A percentile compares a stretch with the other conserved stretches of the same genome.
Evolutionary conservation across 441 rosid species (phyloP).

Genomic region (Croton setiger): DNA sequence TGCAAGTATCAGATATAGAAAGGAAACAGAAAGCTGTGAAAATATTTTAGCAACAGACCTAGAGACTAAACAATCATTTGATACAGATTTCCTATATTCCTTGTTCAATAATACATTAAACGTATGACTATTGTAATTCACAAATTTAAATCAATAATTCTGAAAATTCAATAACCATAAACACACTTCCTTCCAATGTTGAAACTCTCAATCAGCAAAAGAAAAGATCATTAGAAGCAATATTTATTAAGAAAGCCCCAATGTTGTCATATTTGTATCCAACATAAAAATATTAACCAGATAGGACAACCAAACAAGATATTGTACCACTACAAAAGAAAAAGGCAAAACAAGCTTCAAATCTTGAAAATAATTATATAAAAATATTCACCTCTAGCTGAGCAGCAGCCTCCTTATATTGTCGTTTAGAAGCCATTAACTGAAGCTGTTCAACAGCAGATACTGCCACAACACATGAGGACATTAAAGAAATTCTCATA

Average conservation of each 20-base stretch:
- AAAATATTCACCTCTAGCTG: slow-evolving; percentile 79
- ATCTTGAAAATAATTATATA: slow-evolving; percentile 1
- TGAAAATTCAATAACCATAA: background rate
- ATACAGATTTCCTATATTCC: background rate
- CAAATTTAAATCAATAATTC: background rate
- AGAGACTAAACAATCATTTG: background rate
- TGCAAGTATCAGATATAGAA: slow-evolving; percentile 1
- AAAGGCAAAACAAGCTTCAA: slow-evolving; percentile 6
- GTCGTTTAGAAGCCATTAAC: slow-evolving; percentile 97
- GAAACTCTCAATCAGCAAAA: background rate
- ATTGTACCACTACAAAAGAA: slow-evolving; percentile 5
- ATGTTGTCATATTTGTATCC: background rate
- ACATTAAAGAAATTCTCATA: slow-evolving; percentile 13
- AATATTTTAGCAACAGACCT: background rate
- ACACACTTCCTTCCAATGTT: background rate
- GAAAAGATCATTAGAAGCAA: background rate
- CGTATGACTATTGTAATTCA: background rate
- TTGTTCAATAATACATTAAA: background rate
- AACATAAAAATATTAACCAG: background rate
- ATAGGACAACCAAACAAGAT: background rate
- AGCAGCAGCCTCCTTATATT: slow-evolving; percentile 98
- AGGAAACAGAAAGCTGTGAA: background rate
- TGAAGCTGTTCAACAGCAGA: slow-evolving; percentile 99
- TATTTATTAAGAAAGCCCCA: background rate
- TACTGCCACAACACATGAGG: slow-evolving; percentile 50